Evolutionary conservation across 2,329 filamentous ascomycete genomes (phyloP).

Genomic region (Gnomoniopsis sp.): DNA sequence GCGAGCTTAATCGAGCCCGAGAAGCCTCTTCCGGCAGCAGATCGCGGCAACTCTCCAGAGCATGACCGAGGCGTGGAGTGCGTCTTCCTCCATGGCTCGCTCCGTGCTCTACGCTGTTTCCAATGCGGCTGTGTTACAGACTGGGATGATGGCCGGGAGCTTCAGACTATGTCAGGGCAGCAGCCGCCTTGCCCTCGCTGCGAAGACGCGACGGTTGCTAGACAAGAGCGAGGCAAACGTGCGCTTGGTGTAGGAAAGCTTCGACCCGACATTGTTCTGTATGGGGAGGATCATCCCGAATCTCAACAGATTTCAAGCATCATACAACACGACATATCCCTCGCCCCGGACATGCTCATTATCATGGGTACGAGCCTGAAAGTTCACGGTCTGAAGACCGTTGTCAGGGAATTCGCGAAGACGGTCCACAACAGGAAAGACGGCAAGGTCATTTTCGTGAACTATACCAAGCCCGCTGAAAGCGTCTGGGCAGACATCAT

Average conservation of each 20-base stretch:
- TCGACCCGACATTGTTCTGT: constrained; percentile 70
- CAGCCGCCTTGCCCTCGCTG: constrained; percentile 68
- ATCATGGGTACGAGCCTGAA: constrained; percentile 69
- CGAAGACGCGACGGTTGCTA: constrained; percentile 56
- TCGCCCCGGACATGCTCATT: constrained; percentile 64
- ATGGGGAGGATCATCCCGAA: constrained; percentile 69
- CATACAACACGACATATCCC: constrained; percentile 62
- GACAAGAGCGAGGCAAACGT: constrained; percentile 63
- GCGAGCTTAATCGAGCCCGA: constrained; percentile 6
- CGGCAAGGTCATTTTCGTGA: constrained; percentile 70
- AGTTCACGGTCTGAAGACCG: constrained; percentile 68
- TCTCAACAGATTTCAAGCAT: constrained; percentile 66
- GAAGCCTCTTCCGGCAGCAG: constrained; percentile 15
- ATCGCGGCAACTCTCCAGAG: constrained; percentile 15
- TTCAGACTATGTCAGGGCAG: constrained; percentile 57
- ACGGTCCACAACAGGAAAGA: constrained; percentile 61
- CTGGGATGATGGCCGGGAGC: constrained; percentile 55
- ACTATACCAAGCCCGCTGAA: constrained; percentile 68
- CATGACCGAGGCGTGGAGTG: constrained; percentile 53
- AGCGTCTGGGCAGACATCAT: constrained; percentile 71
- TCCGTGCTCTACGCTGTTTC: constrained; percentile 62
- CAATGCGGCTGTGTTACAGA: constrained; percentile 54
- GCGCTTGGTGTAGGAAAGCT: constrained; percentile 65
- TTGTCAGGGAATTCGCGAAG: constrained; percentile 69
- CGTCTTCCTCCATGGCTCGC: constrained; percentile 70